Conservation (phyloP, 352 stramenopile species). For the Aphanomyces euteiches region DNA sequence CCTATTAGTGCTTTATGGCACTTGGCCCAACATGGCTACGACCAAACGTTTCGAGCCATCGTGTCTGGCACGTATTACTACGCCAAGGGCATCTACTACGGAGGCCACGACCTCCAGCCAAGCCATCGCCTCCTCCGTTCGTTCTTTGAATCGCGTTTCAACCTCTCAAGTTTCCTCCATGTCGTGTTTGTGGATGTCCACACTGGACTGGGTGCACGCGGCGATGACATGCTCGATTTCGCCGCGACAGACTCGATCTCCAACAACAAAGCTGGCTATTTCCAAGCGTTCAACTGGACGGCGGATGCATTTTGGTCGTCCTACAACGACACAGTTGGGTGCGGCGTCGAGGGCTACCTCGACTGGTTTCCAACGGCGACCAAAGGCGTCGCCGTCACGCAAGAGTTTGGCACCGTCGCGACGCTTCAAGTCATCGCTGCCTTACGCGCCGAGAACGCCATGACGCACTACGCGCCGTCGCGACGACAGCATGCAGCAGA, state of each 20-base stretch:
- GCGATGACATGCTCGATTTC: slow-evolving; percentile 42
- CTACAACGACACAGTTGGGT: slow-evolving; percentile 51
- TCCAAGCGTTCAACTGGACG: neutral
- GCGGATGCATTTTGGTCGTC: slow-evolving; percentile 30
- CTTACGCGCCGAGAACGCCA: slow-evolving; percentile 58
- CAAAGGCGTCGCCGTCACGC: slow-evolving; percentile 26
- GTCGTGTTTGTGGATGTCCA: slow-evolving; percentile 90
- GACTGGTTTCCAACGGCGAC: neutral
- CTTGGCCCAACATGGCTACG: neutral
- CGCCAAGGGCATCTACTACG: slow-evolving; percentile 79
- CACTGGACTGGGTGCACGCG: slow-evolving; percentile 80
- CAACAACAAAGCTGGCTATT: neutral
- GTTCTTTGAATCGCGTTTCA: slow-evolving; percentile 56
- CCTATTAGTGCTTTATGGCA: neutral
- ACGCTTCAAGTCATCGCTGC: slow-evolving; percentile 56
- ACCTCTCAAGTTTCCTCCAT: slow-evolving; percentile 39
- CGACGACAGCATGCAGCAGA: slow-evolving; percentile 51
- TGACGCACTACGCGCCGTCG: slow-evolving; percentile 43
- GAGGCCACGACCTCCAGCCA: slow-evolving; percentile 65
- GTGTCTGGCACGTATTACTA: slow-evolving; percentile 89
- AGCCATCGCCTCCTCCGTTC: slow-evolving; percentile 55
- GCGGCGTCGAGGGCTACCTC: slow-evolving; percentile 41
- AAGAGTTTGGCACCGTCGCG: slow-evolving; percentile 67
- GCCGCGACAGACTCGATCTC: neutral
- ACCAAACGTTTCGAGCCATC: slow-evolving; percentile 42